These are phyloP conservation scores for Eleusine coracana DNA, from an alignment of 176 grass and related monocot genomes.

Conservation along the genomic window DNA sequence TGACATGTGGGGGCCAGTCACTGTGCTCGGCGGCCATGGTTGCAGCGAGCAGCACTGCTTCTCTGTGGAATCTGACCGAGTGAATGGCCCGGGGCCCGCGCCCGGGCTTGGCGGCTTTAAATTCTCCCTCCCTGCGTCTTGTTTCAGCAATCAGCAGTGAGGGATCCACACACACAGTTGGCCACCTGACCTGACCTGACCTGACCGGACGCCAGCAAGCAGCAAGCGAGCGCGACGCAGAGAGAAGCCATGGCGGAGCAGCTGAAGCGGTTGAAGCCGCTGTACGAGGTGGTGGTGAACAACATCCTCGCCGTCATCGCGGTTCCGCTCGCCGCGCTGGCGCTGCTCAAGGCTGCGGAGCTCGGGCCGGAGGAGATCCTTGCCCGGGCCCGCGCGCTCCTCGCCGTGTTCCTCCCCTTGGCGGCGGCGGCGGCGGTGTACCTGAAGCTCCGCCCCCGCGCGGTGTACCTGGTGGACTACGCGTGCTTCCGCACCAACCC, in stretches of 20 bases:
- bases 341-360: constrained; percentile 21
- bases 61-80: not conserved
- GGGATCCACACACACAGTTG: not conserved
- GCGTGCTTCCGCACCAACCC: constrained; percentile 64
- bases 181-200: not conserved
- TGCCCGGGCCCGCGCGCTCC: constrained; percentile 9
- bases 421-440: constrained; percentile 26
- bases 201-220: not conserved
- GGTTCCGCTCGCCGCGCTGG: constrained; percentile 35
- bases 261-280: constrained; percentile 44
- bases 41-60: not conserved
- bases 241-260: not conserved
- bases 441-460: constrained; percentile 55
- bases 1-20: not conserved
- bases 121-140: constrained; percentile 22
- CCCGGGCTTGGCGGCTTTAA: constrained; percentile 26
- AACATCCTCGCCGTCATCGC: constrained; percentile 47
- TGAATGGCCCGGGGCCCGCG: not conserved
- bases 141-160: not conserved
- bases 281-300: constrained; percentile 58
- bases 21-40: not conserved
- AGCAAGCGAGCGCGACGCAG: not conserved
- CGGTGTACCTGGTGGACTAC: constrained; percentile 77
- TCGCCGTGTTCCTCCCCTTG: constrained; percentile 36
- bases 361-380: constrained; percentile 35